Percentiles rank a stretch among this genome's conserved stretches.
Evolutionary conservation across 495 filamentous ascomycete genomes (phyloP).

Genomic region (Talaromyces nanjingensis): DNA sequence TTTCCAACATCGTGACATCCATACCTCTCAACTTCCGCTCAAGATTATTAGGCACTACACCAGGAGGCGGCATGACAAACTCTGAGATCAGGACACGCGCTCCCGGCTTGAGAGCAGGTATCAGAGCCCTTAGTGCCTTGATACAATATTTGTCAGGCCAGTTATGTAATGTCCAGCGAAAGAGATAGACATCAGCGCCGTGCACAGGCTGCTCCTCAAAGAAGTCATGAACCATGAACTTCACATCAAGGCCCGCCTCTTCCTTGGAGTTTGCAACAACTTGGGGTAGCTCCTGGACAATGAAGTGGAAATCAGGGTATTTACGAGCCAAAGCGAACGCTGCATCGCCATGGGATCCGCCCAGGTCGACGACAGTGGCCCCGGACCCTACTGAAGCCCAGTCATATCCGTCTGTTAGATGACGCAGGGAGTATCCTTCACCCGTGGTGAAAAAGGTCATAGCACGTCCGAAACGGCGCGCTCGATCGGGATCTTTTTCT

Average conservation of each 20-base stretch:
- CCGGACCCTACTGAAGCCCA: constrained; percentile 28
- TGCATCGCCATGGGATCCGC: constrained; percentile 47
- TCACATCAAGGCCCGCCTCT: constrained; percentile 44
- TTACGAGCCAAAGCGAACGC: constrained; percentile 36
- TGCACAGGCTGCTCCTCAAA: constrained; percentile 45
- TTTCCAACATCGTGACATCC: constrained; percentile 33
- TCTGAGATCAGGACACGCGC: constrained; percentile 45
- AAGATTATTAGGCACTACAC: not conserved
- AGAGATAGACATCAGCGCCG: constrained; percentile 50
- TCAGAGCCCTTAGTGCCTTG: constrained; percentile 43
- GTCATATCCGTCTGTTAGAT: constrained; percentile 38
- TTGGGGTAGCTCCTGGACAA: constrained; percentile 49
- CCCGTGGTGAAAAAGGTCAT: constrained; percentile 45
- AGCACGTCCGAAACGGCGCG: constrained; percentile 42
- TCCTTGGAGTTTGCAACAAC: constrained; percentile 38
- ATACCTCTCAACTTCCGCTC: constrained; percentile 10
- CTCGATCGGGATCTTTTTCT: constrained; percentile 34
- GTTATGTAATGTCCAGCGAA: constrained; percentile 54
- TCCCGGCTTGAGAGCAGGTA: constrained; percentile 49
- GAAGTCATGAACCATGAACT: constrained; percentile 51
- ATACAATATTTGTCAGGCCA: constrained; percentile 50
- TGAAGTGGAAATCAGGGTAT: constrained; percentile 41
- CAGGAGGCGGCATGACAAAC: constrained; percentile 22
- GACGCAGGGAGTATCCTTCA: constrained; percentile 41
- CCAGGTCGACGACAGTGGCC: constrained; percentile 43